Conservation (phyloP, 2,329 filamentous ascomycete species). For the Botrytis byssoidea region DNA sequence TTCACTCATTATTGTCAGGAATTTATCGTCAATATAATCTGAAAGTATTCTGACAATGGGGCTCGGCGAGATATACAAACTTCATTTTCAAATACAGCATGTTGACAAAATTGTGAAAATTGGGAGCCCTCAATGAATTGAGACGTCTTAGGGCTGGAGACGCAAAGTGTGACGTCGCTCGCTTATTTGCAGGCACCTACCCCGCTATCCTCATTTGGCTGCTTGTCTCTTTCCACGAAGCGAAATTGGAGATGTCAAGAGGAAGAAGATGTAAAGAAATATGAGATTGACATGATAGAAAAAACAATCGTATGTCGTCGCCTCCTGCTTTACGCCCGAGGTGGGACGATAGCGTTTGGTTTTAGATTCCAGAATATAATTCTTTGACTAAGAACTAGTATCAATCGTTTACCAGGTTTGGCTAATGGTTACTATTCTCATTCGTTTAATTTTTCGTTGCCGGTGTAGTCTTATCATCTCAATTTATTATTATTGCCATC, state of each 20-base stretch:
- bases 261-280: not conserved
- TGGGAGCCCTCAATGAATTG: not conserved
- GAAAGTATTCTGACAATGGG: not conserved
- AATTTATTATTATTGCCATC: not conserved
- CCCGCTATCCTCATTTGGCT: not conserved
- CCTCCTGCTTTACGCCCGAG: too few relatives aligned
- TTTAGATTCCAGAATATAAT: too few relatives aligned
- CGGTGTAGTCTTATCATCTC: rapidly evolving
- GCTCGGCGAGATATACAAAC: not conserved
- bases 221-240: not conserved
- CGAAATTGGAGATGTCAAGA: not conserved
- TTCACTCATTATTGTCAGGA: not conserved
- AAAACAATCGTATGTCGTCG: not conserved
- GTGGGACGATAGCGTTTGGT: too few relatives aligned
- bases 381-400: too few relatives aligned
- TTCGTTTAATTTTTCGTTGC: too few relatives aligned
- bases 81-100: rapidly evolving
- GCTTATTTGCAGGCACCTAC: not conserved
- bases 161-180: not conserved
- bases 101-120: not conserved
- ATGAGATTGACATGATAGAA: not conserved
- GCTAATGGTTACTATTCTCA: too few relatives aligned
- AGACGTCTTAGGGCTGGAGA: not conserved
- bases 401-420: too few relatives aligned
- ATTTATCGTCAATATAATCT: not conserved